Evolutionary conservation across 2,329 filamentous ascomycete species (phyloP), one percentile per base, ranked within the genome.

Genomic region (Apiospora rasikravindrae): DNA sequence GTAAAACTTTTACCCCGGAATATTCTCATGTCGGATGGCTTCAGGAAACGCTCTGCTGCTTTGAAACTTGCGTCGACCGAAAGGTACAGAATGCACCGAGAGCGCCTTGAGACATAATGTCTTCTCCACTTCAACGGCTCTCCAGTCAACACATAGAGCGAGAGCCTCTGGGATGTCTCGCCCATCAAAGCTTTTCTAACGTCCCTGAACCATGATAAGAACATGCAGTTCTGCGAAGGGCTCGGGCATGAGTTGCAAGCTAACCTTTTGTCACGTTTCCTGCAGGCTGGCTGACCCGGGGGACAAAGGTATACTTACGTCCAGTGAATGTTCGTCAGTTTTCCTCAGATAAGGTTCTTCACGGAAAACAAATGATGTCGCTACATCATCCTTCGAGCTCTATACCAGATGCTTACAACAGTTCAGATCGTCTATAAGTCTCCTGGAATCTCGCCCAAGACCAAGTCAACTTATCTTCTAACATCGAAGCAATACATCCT

Each of bases 331-430:
- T 49, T 45, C 67, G 26, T n/a, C 16, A 49, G 44, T 49, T 42
- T 49, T 22, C 26, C 19, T 29, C 10, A 16, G 24, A 4, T 40
- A 49, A 49, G 8, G 67, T 49, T 49, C 22, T 49, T 37, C 44
- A 14, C 57, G n/a, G 19, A n/a, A 64, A 40, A 64, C 57, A 64
- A 64, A 64, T 40, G 57, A 64, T 64, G 57, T 40, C 19, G 57
- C 33, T 64, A n/a, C 57, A 64, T 16, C 16, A 64, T 64, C 57
- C 57, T 64, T 24, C 22, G 57, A 40, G 33, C 57, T 64, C 33
- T 40, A 64, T 40, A 64, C 57, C 5, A 40, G 29, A 64, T 13
- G 57, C 33, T n/a, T 64, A 40, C 8, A 13, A 8, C 11, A 24
- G 22, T 4, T 7, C 16, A 33, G 4, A 19, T 14, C 10, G 22